phyloP scores from a whole-genome alignment of 805 yeast species.

The Isabelozyma pseudorhagii region DNA sequence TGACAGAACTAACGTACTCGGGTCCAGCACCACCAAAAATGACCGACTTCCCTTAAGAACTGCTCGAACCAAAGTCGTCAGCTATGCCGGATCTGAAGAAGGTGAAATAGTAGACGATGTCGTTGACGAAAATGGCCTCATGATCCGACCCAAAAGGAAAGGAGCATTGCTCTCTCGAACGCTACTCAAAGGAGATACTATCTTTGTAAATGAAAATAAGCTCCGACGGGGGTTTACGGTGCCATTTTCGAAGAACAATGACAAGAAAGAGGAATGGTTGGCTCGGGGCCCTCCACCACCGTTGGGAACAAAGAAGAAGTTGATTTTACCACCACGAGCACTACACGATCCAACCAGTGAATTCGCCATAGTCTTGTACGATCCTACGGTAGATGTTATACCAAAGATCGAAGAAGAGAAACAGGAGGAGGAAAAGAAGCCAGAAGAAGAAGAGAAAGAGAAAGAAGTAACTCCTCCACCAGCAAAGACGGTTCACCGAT shows the following conservation, averaged over 20 bases:
- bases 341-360: constrained; percentile 94
- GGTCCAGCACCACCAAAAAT: constrained; percentile 6
- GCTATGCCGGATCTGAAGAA: constrained; percentile 27
- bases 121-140: constrained; percentile 32
- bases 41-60: constrained; percentile 18
- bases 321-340: constrained; percentile 78
- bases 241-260: constrained; percentile 48
- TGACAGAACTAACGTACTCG: constrained; percentile 7
- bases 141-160: constrained; percentile 25
- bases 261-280: constrained; percentile 28
- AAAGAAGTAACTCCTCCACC: constrained; percentile 10
- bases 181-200: constrained; percentile 32
- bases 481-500: constrained; percentile 50
- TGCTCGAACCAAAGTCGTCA: constrained; percentile 27
- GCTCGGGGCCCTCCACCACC: constrained; percentile 65
- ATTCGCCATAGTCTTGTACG: constrained; percentile 90
- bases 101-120: constrained; percentile 16
- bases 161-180: constrained; percentile 65
- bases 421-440: constrained; percentile 7
- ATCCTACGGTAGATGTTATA: constrained; percentile 80
- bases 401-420: constrained; percentile 23
- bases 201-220: constrained; percentile 29
- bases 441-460: constrained; percentile 5
- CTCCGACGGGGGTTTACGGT: constrained; percentile 49
- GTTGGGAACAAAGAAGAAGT: constrained; percentile 73